A percentile compares a stretch with the other conserved stretches of the same genome.
Conservation (phyloP, 495 filamentous ascomycete genomes). For the Penicillium argentinense region DNA sequence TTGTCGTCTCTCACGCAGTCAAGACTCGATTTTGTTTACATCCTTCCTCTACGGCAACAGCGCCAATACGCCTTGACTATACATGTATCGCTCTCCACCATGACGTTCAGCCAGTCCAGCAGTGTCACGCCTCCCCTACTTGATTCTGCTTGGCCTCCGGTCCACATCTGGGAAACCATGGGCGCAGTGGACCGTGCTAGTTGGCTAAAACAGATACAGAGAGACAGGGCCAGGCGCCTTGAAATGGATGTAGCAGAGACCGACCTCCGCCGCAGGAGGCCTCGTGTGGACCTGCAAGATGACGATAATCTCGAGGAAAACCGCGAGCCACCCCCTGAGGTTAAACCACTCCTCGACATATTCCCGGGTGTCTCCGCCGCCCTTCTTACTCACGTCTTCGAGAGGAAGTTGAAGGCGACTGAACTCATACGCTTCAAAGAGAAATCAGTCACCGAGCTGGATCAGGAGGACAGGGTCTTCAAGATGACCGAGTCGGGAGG, state of each 20-base stretch:
- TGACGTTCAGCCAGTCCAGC: slow-evolving; percentile 6
- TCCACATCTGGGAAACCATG: slow-evolving; percentile 8
- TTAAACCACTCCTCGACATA: slow-evolving; percentile 7
- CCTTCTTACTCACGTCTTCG: slow-evolving; percentile 5
- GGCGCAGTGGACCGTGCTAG: slow-evolving; percentile 4
- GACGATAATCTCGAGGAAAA: background rate
- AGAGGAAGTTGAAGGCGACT: slow-evolving; percentile 6
- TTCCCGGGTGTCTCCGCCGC: slow-evolving; percentile 8
- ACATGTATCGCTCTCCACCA: slow-evolving; percentile 10
- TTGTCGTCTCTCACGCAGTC: background rate
- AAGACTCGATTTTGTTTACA: slow-evolving; percentile 3
- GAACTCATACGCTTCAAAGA: slow-evolving; percentile 7
- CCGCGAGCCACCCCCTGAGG: background rate
- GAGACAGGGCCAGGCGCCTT: background rate
- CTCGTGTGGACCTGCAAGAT: background rate
- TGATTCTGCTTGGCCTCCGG: slow-evolving; percentile 4
- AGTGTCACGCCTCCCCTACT: slow-evolving; percentile 5
- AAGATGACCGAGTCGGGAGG: slow-evolving; percentile 4
- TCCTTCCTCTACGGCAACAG: background rate
- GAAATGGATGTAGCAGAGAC: background rate
- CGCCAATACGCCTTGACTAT: slow-evolving; percentile 5
- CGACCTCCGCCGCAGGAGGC: background rate
- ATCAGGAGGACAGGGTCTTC: slow-evolving; percentile 7
- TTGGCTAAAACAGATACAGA: slow-evolving; percentile 6
- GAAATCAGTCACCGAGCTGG: slow-evolving; percentile 7